Evolutionary conservation across 1,139 yeast genomes (phyloP), one percentile per base, ranked within the genome.

Genomic region (Nakaseomyces sp.): DNA sequence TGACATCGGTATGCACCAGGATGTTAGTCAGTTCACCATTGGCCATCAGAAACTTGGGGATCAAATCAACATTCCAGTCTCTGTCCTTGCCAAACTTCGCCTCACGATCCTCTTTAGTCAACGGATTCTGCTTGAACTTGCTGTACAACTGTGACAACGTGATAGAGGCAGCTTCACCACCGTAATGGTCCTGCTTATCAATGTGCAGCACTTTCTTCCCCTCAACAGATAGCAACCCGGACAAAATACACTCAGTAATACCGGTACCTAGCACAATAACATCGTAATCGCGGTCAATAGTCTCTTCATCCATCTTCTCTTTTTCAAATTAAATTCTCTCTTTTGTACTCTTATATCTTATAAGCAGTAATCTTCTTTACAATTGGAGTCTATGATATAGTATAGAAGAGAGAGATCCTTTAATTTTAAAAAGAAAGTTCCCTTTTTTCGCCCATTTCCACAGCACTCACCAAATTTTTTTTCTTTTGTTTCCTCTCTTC

Each of bases 21-120:
- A 91, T 93, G 65, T 89, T 89, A 55, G 97, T 89, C 68, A 91
- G 76, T 64, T 91, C 99, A 35, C 99, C 99, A 59, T 88, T 87
- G 46, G 97, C 93, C 98, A 91, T 93, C 57, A 93, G 72, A 57
- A 91, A 91, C 70, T 91, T 91, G 42, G 99, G 99, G 58, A 91
- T 88, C 69, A 91, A 73, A 63, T 91, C 99, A 45, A 91, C 89
- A 65, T 94, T 88, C 97, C 98, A 91, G 65, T 91, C 98, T 53
- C 98, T 77, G 61, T 88, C 96, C 56, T 94, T 78, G 41, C 98
- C 98, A 47, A 80, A 75, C 51, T 77, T 56, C 3, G 52, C 46
- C 47, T 59, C 64, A 40, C 61, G 54, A 16, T 58, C 60, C 32
- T 70, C 73, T 49, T 81, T 85, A 16, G 93, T 87, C 50, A 77